Evolutionary conservation across 2,329 filamentous ascomycete species (phyloP).

Genomic region (Fusarium sp.): DNA sequence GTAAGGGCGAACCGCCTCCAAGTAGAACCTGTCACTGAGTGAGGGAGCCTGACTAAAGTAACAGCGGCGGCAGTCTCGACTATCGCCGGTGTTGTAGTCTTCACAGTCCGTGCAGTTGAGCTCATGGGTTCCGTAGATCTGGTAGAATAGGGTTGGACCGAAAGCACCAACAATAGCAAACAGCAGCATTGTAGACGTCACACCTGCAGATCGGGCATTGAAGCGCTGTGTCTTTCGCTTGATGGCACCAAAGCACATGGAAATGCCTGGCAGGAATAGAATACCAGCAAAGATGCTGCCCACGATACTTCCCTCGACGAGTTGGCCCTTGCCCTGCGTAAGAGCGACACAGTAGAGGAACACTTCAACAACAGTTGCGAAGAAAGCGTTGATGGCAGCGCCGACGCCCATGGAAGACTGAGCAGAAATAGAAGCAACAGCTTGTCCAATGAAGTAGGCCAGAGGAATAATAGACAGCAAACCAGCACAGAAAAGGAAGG

Average conservation of each 20-base stretch:
- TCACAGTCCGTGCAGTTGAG: slow-evolving; percentile 81
- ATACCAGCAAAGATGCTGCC: slow-evolving; percentile 98
- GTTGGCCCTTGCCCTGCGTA: slow-evolving; percentile 87
- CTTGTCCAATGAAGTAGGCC: slow-evolving; percentile 98
- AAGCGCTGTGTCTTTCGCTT: slow-evolving; percentile 98
- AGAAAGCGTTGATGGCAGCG: slow-evolving; percentile 97
- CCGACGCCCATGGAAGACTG: slow-evolving; percentile 98
- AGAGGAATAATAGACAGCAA: slow-evolving; percentile 94
- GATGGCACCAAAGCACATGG: slow-evolving; percentile 98
- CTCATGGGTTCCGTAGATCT: slow-evolving; percentile 98
- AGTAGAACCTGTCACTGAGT: slow-evolving; percentile 87
- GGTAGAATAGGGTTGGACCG: slow-evolving; percentile 95
- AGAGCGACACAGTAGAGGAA: slow-evolving; percentile 97
- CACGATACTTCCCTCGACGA: slow-evolving; percentile 96
- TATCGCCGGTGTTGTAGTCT: slow-evolving; percentile 55
- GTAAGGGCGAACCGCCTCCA: slow-evolving; percentile 90
- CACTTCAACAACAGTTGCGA: slow-evolving; percentile 96
- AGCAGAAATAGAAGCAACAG: slow-evolving; percentile 96
- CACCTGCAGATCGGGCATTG: slow-evolving; percentile 94
- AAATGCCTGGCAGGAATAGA: slow-evolving; percentile 90
- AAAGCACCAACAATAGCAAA: slow-evolving; percentile 97
- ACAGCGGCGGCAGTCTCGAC: slow-evolving; percentile 87
- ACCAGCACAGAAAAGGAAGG: slow-evolving; percentile 85
- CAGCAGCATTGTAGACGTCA: slow-evolving; percentile 96
- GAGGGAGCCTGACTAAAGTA: slow-evolving; percentile 92